These are phyloP conservation scores for Firmiana major DNA, from an alignment of 345 rosid genomes.

Conservation along the genomic window DNA sequence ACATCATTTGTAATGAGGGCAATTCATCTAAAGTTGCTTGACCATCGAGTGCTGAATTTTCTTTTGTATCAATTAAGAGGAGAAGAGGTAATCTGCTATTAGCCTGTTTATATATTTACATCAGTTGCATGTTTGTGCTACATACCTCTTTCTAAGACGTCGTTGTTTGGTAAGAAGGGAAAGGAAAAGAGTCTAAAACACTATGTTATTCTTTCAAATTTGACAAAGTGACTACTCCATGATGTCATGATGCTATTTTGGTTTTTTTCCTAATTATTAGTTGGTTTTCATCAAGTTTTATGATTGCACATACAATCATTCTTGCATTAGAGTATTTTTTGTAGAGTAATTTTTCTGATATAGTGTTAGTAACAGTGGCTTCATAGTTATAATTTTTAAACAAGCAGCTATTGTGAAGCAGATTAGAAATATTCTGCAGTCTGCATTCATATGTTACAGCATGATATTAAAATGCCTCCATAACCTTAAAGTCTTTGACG, in stretches of 20 bases:
- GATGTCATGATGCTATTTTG: not conserved
- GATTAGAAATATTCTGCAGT: not conserved
- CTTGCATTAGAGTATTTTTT: not conserved
- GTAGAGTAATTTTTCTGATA: not conserved
- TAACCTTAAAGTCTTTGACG: not conserved
- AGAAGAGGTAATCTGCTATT: slow-evolving; percentile 39
- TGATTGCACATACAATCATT: not conserved
- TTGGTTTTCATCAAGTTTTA: not conserved
- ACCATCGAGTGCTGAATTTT: slow-evolving; percentile 83
- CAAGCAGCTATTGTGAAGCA: not conserved
- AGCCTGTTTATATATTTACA: slow-evolving; percentile 2
- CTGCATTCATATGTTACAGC: not conserved
- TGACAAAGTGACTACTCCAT: not conserved
- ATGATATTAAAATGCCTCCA: not conserved
- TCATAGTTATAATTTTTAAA: not conserved
- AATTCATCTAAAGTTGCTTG: slow-evolving; percentile 79
- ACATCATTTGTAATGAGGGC: slow-evolving; percentile 58
- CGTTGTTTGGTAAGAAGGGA: not conserved
- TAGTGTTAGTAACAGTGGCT: not conserved
- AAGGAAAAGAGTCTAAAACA: not conserved
- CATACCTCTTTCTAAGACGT: not conserved
- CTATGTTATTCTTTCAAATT: not conserved
- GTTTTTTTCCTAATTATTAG: not conserved
- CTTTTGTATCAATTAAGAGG: slow-evolving; percentile 68
- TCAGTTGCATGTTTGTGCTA: slow-evolving; percentile 1